Evolutionary conservation across 1,284 basidiomycete species (phyloP).

Genomic region (Wolfiporia cocos): DNA sequence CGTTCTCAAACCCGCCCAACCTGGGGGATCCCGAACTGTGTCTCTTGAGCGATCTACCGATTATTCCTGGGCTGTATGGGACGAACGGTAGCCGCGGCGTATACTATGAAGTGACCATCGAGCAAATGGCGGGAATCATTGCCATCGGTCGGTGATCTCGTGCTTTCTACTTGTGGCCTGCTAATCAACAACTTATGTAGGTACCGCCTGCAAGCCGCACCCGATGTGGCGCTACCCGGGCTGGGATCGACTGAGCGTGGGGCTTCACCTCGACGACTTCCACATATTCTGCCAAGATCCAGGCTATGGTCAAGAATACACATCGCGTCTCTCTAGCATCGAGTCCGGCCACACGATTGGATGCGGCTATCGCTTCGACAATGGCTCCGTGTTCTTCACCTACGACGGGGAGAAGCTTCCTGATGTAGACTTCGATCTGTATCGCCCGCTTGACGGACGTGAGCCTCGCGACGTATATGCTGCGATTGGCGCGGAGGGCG

Average conservation of each 20-base stretch:
- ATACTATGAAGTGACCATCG: conserved; percentile 56
- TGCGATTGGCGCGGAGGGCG: conserved; percentile 54
- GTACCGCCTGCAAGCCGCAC: conserved; percentile 60
- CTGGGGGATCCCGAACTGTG: conserved; percentile 46
- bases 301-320: conserved; percentile 55
- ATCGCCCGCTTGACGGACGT: conserved; percentile 49
- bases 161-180: not conserved
- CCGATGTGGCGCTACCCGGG: conserved; percentile 63
- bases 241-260: conserved; percentile 63
- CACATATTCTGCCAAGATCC: conserved; percentile 68
- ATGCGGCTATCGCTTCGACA: conserved; percentile 54
- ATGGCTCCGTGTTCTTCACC: conserved; percentile 56
- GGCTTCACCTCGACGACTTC: conserved; percentile 63
- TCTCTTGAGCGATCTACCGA: conserved; percentile 56
- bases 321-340: conserved; percentile 27
- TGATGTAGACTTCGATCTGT: conserved; percentile 52
- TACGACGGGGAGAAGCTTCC: conserved; percentile 56
- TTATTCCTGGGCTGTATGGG: conserved; percentile 55
- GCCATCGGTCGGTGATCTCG: conserved; percentile 45
- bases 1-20: too few species aligned
- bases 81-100: conserved; percentile 45
- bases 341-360: conserved; percentile 47
- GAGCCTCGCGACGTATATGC: conserved; percentile 52
- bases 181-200: conserved; percentile 27
- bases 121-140: conserved; percentile 50